phyloP scores from a whole-genome alignment of 2,329 filamentous ascomycete genomes.

The Albifimbria verrucaria region DNA sequence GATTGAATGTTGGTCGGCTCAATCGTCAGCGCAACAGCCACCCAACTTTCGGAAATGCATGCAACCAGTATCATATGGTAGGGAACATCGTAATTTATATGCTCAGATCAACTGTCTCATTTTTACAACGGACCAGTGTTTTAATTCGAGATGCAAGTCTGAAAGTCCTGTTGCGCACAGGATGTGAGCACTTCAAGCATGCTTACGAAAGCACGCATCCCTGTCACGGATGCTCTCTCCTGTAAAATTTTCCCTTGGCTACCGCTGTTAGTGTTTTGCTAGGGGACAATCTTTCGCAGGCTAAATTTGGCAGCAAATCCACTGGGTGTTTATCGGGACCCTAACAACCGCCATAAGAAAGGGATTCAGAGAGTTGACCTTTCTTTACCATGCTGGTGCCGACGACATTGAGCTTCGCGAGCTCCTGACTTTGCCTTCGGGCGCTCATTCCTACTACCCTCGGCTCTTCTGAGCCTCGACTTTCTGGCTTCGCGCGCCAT shows the following conservation, averaged over 20 bases:
- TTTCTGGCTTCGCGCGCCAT: constrained; percentile 3
- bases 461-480: constrained; percentile 4
- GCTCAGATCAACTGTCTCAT: neutral
- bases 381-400: constrained; percentile 3
- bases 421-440: constrained; percentile 4
- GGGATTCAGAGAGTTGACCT: constrained; percentile 5
- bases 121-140: too few relatives aligned
- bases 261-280: constrained; percentile 4
- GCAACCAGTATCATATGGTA: too few relatives aligned
- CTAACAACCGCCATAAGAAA: constrained; percentile 4
- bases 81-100: neutral
- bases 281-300: constrained; percentile 1
- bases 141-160: neutral
- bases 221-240: too few relatives aligned
- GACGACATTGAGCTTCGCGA: constrained; percentile 6
- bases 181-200: neutral
- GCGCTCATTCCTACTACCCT: constrained; percentile 1
- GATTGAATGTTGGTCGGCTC: neutral
- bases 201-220: neutral
- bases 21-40: too few relatives aligned
- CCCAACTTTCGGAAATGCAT: too few relatives aligned
- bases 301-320: constrained; percentile 4
- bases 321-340: constrained; percentile 4
- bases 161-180: too few relatives aligned
- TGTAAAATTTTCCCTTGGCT: constrained; percentile 4